Evolutionary conservation across 345 rosid genomes (phyloP).

Genomic region (Raphanus sativus): DNA sequence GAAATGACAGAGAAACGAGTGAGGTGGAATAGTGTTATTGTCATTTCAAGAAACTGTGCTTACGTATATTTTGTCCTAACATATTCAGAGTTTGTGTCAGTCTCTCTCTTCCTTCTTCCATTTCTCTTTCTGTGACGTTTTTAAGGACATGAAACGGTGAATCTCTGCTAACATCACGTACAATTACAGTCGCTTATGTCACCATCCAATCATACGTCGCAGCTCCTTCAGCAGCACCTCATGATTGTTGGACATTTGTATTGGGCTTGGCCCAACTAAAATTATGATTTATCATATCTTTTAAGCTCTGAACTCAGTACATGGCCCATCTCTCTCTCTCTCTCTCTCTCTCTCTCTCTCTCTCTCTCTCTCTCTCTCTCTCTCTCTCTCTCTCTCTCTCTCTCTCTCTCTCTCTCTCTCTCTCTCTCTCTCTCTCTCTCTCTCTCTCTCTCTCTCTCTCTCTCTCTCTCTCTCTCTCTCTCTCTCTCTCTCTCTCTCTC

Average conservation of each 20-base stretch:
- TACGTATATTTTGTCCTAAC: slow-evolving; percentile 31
- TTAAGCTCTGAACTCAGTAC: background rate
- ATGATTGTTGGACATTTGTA: background rate
- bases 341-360: too few relatives aligned
- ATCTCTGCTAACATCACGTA: slow-evolving; percentile 34
- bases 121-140: slow-evolving; percentile 30
- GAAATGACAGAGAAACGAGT: background rate
- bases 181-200: slow-evolving; percentile 40
- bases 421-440: too few relatives aligned
- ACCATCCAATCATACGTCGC: slow-evolving; percentile 36
- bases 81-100: slow-evolving; percentile 38
- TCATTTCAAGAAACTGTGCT: slow-evolving; percentile 34
- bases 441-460: too few relatives aligned
- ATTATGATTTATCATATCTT: background rate
- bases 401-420: too few relatives aligned
- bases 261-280: slow-evolving; percentile 19
- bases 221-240: slow-evolving; percentile 12
- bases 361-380: too few relatives aligned
- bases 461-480: too few relatives aligned
- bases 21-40: slow-evolving; percentile 33
- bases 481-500: too few relatives aligned
- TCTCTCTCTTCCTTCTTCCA: slow-evolving; percentile 11
- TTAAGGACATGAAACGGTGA: slow-evolving; percentile 33
- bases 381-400: too few relatives aligned
- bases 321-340: background rate